Conservation (phyloP, 805 yeast genomes). For the Saturnispora halmiae region DNA sequence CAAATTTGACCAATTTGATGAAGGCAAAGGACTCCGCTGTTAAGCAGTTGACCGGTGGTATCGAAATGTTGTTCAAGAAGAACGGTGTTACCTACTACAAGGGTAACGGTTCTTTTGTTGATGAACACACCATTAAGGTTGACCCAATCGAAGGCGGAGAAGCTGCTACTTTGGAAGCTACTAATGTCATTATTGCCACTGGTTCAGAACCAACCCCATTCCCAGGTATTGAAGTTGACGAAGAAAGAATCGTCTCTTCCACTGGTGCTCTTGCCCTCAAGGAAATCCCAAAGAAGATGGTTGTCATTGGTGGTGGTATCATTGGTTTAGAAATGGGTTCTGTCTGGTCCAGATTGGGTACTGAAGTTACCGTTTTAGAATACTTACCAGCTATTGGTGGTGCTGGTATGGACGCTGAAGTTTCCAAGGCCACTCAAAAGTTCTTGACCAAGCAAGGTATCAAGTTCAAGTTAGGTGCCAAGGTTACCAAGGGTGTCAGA, state of each 20-base stretch:
- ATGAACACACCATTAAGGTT: constrained; percentile 69
- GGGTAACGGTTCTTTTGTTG: constrained; percentile 83
- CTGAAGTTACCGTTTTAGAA: constrained; percentile 92
- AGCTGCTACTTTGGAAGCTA: constrained; percentile 64
- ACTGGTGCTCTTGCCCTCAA: constrained; percentile 82
- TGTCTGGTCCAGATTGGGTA: constrained; percentile 90
- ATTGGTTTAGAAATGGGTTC: constrained; percentile 99
- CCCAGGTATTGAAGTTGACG: constrained; percentile 96
- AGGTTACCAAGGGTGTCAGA: constrained; percentile 79
- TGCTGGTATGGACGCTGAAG: constrained; percentile 97
- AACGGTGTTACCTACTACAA: constrained; percentile 90
- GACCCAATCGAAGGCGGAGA: constrained; percentile 82
- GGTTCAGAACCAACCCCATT: constrained; percentile 98
- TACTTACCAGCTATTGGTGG: constrained; percentile 91
- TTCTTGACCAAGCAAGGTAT: constrained; percentile 90
- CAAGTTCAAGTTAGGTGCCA: constrained; percentile 85
- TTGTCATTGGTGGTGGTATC: constrained; percentile 98
- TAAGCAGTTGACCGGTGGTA: constrained; percentile 82
- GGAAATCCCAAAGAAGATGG: constrained; percentile 86
- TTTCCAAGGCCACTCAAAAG: constrained; percentile 83
- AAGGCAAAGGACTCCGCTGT: constrained; percentile 90
- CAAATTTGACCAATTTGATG: constrained; percentile 75
- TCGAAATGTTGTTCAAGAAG: constrained; percentile 91
- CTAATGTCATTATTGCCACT: constrained; percentile 90
- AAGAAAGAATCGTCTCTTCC: constrained; percentile 92